Evolutionary conservation across 2,329 filamentous ascomycete species (phyloP), one percentile per base, ranked within the genome.

Genomic region (Pseudogymnoascus sp.): DNA sequence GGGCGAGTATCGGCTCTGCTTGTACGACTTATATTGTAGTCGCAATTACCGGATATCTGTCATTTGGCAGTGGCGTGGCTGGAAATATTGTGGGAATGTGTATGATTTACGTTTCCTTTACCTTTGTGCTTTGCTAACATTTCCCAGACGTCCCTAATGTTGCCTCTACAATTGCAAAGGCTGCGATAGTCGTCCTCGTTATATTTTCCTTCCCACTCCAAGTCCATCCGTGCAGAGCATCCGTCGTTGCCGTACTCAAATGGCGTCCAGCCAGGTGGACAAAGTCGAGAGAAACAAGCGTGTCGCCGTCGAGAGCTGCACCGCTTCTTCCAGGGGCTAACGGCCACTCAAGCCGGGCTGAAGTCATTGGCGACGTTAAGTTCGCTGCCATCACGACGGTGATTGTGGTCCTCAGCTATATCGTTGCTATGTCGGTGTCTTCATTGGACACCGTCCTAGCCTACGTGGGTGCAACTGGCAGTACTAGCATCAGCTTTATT

Each of bases 151-250:
- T 6, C 3, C 82, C 89, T 1, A 90, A 88, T 0, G 80, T 90
- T 41, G 86, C 88, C 13, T 92, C 92, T 1, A 97, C 92, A 1
- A 91, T 99, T 66, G 94, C 90, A 59, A 92, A 95, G 65, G 90
- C 91, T 2, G 94, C 94, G 52, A 99, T 99, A 65, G 94, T 99
- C 35, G 81, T 97, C 61, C 83, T 99, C 0, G 94, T 99, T 66
- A 91, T 95, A 73, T 97, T 99, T 72, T 96, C 91, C 13, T 92
- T 97, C 63, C 94, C 94, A 1, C 81, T 99, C 1, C 94, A 99
- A 73, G 88, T 96, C 35, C 94, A 99, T 71, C 94, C 94, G 0
- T 97, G 94, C 74, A 85, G 94, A 62, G 94, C 94, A n/a, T 95
- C 90, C 13, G 78, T 97, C 26, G 91, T 97, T 68, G 92, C 94